Percentiles rank a stretch among this genome's conserved stretches.
These are phyloP conservation scores for Beta corolliflora DNA, from an alignment of 179 eudicot genomes.

Conservation along the genomic window DNA sequence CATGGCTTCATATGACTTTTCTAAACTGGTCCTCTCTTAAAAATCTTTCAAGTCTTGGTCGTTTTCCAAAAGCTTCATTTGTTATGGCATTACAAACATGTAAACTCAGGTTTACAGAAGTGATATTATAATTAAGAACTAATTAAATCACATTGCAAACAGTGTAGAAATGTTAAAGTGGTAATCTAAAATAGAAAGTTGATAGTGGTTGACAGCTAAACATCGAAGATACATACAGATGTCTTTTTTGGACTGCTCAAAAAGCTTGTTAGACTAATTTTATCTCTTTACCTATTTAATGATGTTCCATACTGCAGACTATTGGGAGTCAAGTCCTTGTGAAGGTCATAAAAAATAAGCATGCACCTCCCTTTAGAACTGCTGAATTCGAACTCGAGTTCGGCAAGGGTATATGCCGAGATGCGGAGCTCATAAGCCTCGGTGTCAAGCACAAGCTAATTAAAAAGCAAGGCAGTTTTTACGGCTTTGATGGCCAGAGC, in stretches of 20 bases:
- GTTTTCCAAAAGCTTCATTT: neutral
- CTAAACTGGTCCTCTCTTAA: neutral
- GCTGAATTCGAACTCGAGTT: slow-evolving; percentile 89
- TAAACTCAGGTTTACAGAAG: too few species aligned
- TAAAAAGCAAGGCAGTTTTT: slow-evolving; percentile 47
- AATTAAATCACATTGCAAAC: too few species aligned
- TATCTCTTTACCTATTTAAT: neutral
- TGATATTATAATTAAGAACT: neutral
- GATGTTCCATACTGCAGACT: slow-evolving; percentile 34
- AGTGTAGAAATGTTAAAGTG: neutral
- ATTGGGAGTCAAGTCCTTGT: slow-evolving; percentile 81
- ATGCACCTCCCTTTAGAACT: slow-evolving; percentile 83
- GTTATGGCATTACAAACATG: neutral
- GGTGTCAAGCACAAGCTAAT: slow-evolving; percentile 75
- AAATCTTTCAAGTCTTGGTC: neutral
- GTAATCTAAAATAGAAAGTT: neutral
- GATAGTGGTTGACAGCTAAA: neutral
- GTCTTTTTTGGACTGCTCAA: too few species aligned
- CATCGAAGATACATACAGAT: too few species aligned
- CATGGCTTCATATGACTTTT: neutral
- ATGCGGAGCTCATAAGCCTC: slow-evolving; percentile 65
- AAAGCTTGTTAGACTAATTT: neutral
- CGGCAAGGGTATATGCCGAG: slow-evolving; percentile 85
- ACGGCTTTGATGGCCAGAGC: slow-evolving; percentile 38
- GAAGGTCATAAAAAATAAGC: slow-evolving; percentile 93